Evolutionary conservation across 1,139 yeast species (phyloP), one percentile per base, ranked within the genome.

Genomic region (Candida sp.): DNA sequence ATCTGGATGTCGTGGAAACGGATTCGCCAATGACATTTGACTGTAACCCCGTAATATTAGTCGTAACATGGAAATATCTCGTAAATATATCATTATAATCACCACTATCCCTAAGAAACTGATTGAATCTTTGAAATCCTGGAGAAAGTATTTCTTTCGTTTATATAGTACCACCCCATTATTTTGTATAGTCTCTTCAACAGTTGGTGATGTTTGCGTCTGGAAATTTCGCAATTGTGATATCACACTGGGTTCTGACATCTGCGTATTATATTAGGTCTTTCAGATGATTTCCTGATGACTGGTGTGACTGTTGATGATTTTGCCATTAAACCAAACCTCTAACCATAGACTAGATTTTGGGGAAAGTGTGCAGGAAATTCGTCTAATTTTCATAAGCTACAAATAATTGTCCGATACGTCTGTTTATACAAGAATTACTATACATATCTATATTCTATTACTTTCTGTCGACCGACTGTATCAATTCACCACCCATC

Each of bases 401-500:
- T 25, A 25, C 29, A 25, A 25, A 25, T 6, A 25, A 25, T 25
- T 6, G 8, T 9, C 9, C 29, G 29, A 25, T 5, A 35, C 23
- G 37, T 21, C 15, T 22, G 27, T 27, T 37, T 29, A 29, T 25
- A 37, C 39, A 37, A 35, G 34, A 22, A 30, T 21, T 37, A 37
- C n/a, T 37, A 37, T 37, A 37, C 39, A 37, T n/a, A 29, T 37
- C 36, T 32, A 39, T 19, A 37, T 7, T 35, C 46, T 55, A 56
- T 54, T 58, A 54, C 44, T 55, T 54, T 34, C 49, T 43, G 49
- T 64, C 64, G 40, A 71, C 48, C 4, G 60, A 52, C 43, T 64
- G 63, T 15, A 80, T 65, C 48, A 81, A 63, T 53, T 87, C 95
- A 30, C 90, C 93, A 11, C 97, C 96, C 43, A 87, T 71, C 38